Conservation (phyloP, 768 basidiomycete species). For the Lactarius tabidus region DNA sequence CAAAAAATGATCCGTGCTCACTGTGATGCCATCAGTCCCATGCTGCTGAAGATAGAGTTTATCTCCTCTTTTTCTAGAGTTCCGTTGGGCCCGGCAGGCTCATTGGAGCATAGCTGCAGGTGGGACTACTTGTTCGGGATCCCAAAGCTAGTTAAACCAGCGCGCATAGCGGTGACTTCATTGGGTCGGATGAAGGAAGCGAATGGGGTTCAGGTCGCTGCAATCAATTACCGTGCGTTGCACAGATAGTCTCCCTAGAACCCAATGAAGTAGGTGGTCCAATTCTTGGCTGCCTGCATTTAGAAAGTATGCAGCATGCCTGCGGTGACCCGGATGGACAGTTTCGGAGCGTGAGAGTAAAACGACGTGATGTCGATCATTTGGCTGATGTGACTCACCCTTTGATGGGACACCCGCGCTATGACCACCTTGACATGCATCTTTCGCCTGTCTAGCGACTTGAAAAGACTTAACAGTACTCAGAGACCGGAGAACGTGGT, state of each 20-base stretch:
- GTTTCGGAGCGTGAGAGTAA: too few species aligned
- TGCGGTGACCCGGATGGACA: too few species aligned
- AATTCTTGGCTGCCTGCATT: not conserved
- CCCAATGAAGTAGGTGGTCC: not conserved
- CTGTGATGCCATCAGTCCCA: not conserved
- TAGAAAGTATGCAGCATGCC: too few species aligned
- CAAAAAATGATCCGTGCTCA: not conserved
- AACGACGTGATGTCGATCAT: not conserved
- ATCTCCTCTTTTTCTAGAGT: conserved; percentile 14
- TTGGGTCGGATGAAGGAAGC: not conserved
- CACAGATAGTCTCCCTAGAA: not conserved
- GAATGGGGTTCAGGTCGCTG: not conserved
- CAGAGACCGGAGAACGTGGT: not conserved
- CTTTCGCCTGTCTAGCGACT: not conserved
- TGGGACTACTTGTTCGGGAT: not conserved
- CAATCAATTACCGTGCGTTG: not conserved
- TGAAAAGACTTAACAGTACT: not conserved
- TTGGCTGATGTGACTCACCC: not conserved
- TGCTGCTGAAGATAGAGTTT: not conserved
- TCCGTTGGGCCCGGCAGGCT: not conserved
- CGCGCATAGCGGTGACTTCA: not conserved
- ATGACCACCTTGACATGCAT: not conserved
- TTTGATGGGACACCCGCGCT: not conserved
- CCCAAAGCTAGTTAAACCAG: not conserved
- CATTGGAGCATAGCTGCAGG: not conserved